Conservation (phyloP, 2,329 filamentous ascomycete species). For the Ceratocystis papillata region DNA sequence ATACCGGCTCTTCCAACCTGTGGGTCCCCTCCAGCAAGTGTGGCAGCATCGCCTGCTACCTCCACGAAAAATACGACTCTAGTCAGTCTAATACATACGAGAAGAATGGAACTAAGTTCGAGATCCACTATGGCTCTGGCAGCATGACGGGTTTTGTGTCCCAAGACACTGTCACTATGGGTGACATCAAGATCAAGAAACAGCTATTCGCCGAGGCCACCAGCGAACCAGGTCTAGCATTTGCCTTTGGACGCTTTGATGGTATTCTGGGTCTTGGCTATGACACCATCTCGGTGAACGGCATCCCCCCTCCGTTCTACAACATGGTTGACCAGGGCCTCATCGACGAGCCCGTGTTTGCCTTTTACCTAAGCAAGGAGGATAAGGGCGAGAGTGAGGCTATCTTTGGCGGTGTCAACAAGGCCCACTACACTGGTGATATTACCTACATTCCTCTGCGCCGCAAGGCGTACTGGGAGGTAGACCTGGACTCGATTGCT, state of each 20-base stretch:
- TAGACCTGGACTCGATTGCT: slow-evolving; percentile 83
- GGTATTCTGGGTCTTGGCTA: slow-evolving; percentile 92
- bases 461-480: slow-evolving; percentile 99
- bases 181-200: slow-evolving; percentile 74
- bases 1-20: slow-evolving; percentile 97
- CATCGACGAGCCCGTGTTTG: slow-evolving; percentile 84
- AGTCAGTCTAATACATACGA: slow-evolving; percentile 80
- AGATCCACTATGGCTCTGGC: slow-evolving; percentile 91
- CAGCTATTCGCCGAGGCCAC: slow-evolving; percentile 97
- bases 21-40: slow-evolving; percentile 92
- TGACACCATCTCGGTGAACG: slow-evolving; percentile 94
- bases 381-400: slow-evolving; percentile 67
- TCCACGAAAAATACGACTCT: slow-evolving; percentile 94
- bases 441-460: slow-evolving; percentile 88
- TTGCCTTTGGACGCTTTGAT: slow-evolving; percentile 95
- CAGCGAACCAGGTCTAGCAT: slow-evolving; percentile 87
- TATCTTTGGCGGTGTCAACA: slow-evolving; percentile 79
- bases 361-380: slow-evolving; percentile 78
- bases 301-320: slow-evolving; percentile 91
- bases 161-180: slow-evolving; percentile 74
- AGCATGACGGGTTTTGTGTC: slow-evolving; percentile 90
- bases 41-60: slow-evolving; percentile 92
- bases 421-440: slow-evolving; percentile 71
- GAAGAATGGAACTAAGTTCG: slow-evolving; percentile 84
- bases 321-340: slow-evolving; percentile 84